Percentiles rank a stretch among this genome's conserved stretches.
phyloP scores from a whole-genome alignment of 2,329 filamentous ascomycete species.

The Clathrospora elynae region DNA sequence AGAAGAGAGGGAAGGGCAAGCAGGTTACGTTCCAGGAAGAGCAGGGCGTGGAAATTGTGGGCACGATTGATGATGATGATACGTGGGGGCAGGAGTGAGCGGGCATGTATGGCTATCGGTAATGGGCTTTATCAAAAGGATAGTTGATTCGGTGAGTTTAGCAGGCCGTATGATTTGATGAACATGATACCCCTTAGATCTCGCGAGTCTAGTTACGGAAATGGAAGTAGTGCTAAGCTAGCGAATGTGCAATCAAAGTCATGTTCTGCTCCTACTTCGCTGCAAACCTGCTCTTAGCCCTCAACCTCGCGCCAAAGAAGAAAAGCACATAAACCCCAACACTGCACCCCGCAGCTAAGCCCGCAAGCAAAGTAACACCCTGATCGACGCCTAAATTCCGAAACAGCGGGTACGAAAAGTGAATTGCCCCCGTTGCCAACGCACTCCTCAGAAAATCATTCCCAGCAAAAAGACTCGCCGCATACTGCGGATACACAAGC shows the following conservation, averaged over 20 bases:
- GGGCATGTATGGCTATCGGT: background rate
- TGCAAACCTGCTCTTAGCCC: slow-evolving; percentile 41
- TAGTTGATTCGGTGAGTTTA: too few species aligned
- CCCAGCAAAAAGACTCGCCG: slow-evolving; percentile 62
- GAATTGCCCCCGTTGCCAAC: slow-evolving; percentile 63
- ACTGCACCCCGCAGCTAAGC: slow-evolving; percentile 47
- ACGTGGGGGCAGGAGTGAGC: slow-evolving; percentile 28
- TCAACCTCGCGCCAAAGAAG: slow-evolving; percentile 47
- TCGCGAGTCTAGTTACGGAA: too few species aligned
- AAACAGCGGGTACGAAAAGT: slow-evolving; percentile 66
- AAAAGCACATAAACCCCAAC: slow-evolving; percentile 66
- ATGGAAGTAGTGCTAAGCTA: too few species aligned
- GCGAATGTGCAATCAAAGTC: too few species aligned
- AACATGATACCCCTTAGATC: slow-evolving; percentile 9
- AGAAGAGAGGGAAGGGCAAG: slow-evolving; percentile 41
- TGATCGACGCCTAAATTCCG: slow-evolving; percentile 63
- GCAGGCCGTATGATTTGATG: slow-evolving; percentile 4
- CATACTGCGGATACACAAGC: slow-evolving; percentile 62
- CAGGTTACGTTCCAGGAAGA: slow-evolving; percentile 35
- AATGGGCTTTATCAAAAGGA: too few species aligned
- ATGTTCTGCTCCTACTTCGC: slow-evolving; percentile 33
- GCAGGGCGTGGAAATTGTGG: slow-evolving; percentile 40
- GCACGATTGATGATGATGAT: slow-evolving; percentile 33
- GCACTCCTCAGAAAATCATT: slow-evolving; percentile 63
- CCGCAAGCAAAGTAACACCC: slow-evolving; percentile 60